A percentile compares a stretch with the other conserved stretches of the same genome.
Conservation (phyloP, 139 green algal genomes). For the Yamagishiella unicocca region DNA sequence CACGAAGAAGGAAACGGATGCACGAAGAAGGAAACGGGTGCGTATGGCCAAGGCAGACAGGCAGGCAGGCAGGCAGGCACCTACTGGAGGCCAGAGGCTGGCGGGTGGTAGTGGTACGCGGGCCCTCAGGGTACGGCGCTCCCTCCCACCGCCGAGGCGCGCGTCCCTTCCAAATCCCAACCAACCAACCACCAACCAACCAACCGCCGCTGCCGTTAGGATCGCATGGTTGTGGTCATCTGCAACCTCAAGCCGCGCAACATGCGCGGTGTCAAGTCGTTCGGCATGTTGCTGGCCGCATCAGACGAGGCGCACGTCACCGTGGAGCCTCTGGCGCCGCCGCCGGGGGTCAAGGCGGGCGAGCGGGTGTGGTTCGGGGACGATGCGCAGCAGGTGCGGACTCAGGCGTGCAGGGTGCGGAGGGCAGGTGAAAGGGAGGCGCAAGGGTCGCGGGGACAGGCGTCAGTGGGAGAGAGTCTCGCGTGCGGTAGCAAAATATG, state of each 20-base stretch:
- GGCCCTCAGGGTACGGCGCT: too few relatives aligned
- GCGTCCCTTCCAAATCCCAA: not conserved
- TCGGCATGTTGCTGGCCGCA: conserved; percentile 88
- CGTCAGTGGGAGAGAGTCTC: too few relatives aligned
- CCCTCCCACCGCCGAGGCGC: not conserved
- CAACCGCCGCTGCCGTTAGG: conserved; percentile 40
- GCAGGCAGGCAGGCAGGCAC: too few relatives aligned
- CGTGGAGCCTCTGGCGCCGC: conserved; percentile 75
- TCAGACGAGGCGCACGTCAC: conserved; percentile 70
- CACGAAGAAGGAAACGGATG: too few relatives aligned
- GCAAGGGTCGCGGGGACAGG: too few relatives aligned
- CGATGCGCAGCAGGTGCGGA: conserved; percentile 49
- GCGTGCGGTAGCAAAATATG: too few relatives aligned
- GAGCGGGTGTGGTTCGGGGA: conserved; percentile 79
- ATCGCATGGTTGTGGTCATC: conserved; percentile 82
- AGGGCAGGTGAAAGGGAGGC: too few relatives aligned
- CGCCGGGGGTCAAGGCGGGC: conserved; percentile 66
- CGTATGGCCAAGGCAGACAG: too few relatives aligned
- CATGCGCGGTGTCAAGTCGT: conserved; percentile 81
- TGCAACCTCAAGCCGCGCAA: conserved; percentile 82
- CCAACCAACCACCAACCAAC: not conserved
- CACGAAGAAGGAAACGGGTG: too few relatives aligned
- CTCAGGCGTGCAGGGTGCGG: not conserved
- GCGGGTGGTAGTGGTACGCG: not conserved
- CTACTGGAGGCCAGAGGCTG: too few relatives aligned